Evolutionary conservation across 257 asterid species (phyloP).

Genomic region (Solanum pinnatisectum): DNA sequence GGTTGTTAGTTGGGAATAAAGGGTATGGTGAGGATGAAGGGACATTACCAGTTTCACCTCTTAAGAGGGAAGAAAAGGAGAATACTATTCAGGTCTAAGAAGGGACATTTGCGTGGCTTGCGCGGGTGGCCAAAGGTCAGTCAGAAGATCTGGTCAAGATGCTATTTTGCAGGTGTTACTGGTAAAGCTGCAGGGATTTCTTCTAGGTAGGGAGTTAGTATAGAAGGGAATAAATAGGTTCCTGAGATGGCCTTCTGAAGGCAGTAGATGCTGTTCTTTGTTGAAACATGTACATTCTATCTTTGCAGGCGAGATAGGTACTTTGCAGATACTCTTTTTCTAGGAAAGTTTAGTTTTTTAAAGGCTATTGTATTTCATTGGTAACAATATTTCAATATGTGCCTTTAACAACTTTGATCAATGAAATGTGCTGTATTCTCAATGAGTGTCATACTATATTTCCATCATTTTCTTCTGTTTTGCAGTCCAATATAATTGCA

Average conservation of each 20-base stretch:
- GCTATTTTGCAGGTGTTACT: background rate
- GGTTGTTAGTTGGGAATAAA: conserved; percentile 29
- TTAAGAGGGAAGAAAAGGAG: conserved; percentile 36
- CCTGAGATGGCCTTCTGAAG: conserved; percentile 21
- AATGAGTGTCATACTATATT: background rate
- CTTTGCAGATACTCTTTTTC: conserved; percentile 26
- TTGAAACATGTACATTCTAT: conserved; percentile 47
- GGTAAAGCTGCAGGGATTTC: background rate
- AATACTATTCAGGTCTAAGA: conserved; percentile 34
- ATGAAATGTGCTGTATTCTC: conserved; percentile 5
- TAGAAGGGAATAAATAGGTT: conserved; percentile 41
- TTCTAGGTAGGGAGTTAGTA: conserved; percentile 22
- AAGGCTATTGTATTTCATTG: conserved; percentile 17
- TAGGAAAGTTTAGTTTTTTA: conserved; percentile 16
- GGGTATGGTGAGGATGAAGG: conserved; percentile 39
- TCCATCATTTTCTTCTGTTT: background rate
- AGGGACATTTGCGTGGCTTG: background rate
- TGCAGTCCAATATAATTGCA: background rate
- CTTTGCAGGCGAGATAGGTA: conserved; percentile 30
- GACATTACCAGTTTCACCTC: conserved; percentile 22
- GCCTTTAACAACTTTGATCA: conserved; percentile 12
- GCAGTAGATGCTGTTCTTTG: conserved; percentile 31
- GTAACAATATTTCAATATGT: conserved; percentile 8
- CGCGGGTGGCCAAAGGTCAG: background rate
- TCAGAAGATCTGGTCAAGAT: background rate